These are phyloP conservation scores for Elaeis guineensis DNA, from an alignment of 176 grass and related monocot genomes.

Conservation along the genomic window DNA sequence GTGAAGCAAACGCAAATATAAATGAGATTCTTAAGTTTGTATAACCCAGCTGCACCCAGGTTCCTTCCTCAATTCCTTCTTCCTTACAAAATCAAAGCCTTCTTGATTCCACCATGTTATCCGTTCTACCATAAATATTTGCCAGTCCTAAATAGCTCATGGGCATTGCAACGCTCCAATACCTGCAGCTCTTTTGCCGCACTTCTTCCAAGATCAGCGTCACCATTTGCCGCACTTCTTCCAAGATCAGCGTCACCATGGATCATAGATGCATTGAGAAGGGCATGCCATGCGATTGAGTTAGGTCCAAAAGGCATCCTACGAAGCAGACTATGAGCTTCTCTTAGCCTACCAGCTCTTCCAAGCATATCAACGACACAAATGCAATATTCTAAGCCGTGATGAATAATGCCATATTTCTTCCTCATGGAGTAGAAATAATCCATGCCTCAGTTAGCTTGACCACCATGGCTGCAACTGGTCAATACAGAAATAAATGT, in stretches of 20 bases:
- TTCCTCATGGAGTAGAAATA: slow-evolving; percentile 37
- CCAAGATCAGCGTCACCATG: too few species aligned
- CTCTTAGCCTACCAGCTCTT: slow-evolving; percentile 32
- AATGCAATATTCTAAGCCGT: slow-evolving; percentile 32
- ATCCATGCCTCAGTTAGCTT: slow-evolving; percentile 28
- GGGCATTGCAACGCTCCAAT: too few species aligned
- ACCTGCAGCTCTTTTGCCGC: too few species aligned
- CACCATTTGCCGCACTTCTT: too few species aligned
- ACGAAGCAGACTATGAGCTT: slow-evolving; percentile 30
- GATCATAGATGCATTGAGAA: too few species aligned
- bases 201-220: too few species aligned
- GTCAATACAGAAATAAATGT: slow-evolving; percentile 39
- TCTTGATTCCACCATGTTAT: neutral
- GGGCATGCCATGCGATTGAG: slow-evolving; percentile 13
- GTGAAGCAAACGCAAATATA: too few species aligned
- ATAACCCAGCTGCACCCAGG: slow-evolving; percentile 19
- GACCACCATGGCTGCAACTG: slow-evolving; percentile 36
- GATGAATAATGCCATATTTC: slow-evolving; percentile 27
- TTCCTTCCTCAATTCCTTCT: slow-evolving; percentile 8
- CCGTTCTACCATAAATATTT: neutral
- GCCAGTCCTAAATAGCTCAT: neutral
- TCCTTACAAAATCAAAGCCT: neutral
- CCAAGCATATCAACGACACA: slow-evolving; percentile 36
- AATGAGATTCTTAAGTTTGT: slow-evolving; percentile 1
- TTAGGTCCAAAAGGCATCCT: slow-evolving; percentile 24